Conservation (phyloP, 2,329 filamentous ascomycete species). For the Hysterium pulicare region DNA sequence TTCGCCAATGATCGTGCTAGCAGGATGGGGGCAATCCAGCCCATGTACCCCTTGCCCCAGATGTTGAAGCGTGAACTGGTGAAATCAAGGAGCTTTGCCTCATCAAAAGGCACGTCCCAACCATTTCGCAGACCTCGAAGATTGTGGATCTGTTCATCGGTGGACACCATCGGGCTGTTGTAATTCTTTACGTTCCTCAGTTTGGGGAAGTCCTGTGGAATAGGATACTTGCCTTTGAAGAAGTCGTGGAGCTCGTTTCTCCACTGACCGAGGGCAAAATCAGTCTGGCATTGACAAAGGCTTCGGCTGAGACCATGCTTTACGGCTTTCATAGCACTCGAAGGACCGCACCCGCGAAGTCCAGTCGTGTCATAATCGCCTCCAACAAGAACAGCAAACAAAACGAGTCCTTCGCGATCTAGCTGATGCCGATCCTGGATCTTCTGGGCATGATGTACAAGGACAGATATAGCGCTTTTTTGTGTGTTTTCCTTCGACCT, state of each 20-base stretch:
- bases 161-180: conserved; percentile 33
- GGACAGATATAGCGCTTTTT: conserved; percentile 27
- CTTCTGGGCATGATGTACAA: conserved; percentile 28
- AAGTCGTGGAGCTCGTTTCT: conserved; percentile 17
- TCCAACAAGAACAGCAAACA: conserved; percentile 41
- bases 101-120: conserved; percentile 29
- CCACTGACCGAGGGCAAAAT: conserved; percentile 25
- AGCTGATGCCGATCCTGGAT: conserved; percentile 27
- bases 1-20: conserved; percentile 23
- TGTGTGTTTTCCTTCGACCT: conserved; percentile 28
- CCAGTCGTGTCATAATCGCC: conserved; percentile 42
- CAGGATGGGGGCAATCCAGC: conserved; percentile 37
- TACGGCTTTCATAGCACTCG: conserved; percentile 24
- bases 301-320: conserved; percentile 26
- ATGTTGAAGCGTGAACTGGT: conserved; percentile 39
- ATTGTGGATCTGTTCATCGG: conserved; percentile 24
- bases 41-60: conserved; percentile 35
- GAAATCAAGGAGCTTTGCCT: conserved; percentile 31
- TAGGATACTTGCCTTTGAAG: conserved; percentile 9
- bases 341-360: conserved; percentile 34
- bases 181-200: conserved; percentile 32
- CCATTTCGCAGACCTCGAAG: conserved; percentile 25
- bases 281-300: conserved; percentile 21
- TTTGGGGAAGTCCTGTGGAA: conserved; percentile 22
- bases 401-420: conserved; percentile 35